A percentile compares a stretch with the other conserved stretches of the same genome.
Conservation (phyloP, 345 rosid species). For the Balakata baccata region DNA sequence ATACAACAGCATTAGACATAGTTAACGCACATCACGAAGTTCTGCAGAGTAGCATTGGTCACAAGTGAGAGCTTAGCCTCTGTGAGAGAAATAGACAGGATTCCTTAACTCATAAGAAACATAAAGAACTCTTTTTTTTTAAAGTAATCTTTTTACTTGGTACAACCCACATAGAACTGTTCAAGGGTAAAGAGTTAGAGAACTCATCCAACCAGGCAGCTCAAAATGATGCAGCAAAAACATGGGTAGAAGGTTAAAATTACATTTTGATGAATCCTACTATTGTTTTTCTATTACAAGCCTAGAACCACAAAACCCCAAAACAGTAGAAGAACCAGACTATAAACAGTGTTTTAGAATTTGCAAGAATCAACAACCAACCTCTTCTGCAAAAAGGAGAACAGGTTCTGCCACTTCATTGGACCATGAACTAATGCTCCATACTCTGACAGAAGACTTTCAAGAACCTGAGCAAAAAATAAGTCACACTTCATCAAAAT, state of each 20-base stretch:
- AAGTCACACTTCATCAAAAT: not conserved
- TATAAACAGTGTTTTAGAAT: not conserved
- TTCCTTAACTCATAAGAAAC: not conserved
- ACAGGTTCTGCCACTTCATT: slow-evolving; percentile 48
- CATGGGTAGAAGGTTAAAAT: too few species aligned
- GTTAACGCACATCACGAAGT: not conserved
- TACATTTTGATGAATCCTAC: too few species aligned
- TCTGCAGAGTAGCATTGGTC: not conserved
- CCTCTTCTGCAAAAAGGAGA: slow-evolving; percentile 33
- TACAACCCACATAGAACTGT: too few species aligned
- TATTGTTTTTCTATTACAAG: too few species aligned
- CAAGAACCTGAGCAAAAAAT: slow-evolving; percentile 37
- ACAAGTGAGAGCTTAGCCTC: not conserved
- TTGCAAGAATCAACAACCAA: slow-evolving; percentile 6
- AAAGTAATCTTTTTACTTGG: too few species aligned
- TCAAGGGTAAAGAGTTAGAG: too few species aligned
- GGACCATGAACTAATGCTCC: slow-evolving; percentile 45
- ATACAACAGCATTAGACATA: not conserved
- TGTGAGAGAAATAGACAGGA: too few species aligned
- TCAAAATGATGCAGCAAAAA: too few species aligned
- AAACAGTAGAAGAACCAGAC: not conserved
- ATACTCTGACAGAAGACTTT: slow-evolving; percentile 36
- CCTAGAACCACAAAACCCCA: too few species aligned
- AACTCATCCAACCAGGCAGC: too few species aligned
- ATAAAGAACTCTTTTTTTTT: too few species aligned